Conservation (phyloP, 495 filamentous ascomycete species). For the Pyrenopolyporus hunteri region DNA sequence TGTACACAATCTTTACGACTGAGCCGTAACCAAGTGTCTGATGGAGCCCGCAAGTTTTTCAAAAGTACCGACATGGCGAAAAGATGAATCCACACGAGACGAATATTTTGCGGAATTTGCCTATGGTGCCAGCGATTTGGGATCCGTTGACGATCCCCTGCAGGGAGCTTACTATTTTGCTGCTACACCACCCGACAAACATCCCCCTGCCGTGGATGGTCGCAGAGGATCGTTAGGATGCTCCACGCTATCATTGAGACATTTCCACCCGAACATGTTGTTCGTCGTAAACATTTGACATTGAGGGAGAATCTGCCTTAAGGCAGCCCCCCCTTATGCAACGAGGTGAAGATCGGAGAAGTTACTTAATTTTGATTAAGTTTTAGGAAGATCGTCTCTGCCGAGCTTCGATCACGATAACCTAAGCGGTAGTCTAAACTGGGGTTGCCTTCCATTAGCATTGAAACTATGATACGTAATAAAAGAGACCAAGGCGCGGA, state of each 20-base stretch:
- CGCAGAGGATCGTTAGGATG: slow-evolving; percentile 21
- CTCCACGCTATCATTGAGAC: neutral
- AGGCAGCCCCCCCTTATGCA: neutral
- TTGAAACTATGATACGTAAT: slow-evolving; percentile 26
- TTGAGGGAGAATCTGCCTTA: slow-evolving; percentile 22
- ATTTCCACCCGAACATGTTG: slow-evolving; percentile 11
- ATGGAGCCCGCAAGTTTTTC: neutral
- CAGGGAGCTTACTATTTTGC: slow-evolving; percentile 24
- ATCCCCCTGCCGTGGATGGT: neutral
- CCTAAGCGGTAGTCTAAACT: neutral
- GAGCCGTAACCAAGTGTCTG: slow-evolving; percentile 25
- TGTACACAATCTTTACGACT: neutral
- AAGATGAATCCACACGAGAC: neutral
- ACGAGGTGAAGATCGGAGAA: slow-evolving; percentile 20
- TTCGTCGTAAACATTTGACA: neutral
- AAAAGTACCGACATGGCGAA: neutral
- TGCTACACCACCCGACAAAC: slow-evolving; percentile 18
- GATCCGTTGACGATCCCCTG: slow-evolving; percentile 17
- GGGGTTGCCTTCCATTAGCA: slow-evolving; percentile 20
- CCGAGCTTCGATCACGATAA: slow-evolving; percentile 5
- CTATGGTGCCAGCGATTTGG: slow-evolving; percentile 3
- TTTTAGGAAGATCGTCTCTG: slow-evolving; percentile 4
- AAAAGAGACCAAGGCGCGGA: slow-evolving; percentile 26
- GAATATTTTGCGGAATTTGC: slow-evolving; percentile 5
- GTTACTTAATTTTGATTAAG: neutral